Evolutionary conservation across 2,329 filamentous ascomycete genomes (phyloP), one percentile per base, ranked within the genome.

Genomic region (Lasiodiplodia citricola): DNA sequence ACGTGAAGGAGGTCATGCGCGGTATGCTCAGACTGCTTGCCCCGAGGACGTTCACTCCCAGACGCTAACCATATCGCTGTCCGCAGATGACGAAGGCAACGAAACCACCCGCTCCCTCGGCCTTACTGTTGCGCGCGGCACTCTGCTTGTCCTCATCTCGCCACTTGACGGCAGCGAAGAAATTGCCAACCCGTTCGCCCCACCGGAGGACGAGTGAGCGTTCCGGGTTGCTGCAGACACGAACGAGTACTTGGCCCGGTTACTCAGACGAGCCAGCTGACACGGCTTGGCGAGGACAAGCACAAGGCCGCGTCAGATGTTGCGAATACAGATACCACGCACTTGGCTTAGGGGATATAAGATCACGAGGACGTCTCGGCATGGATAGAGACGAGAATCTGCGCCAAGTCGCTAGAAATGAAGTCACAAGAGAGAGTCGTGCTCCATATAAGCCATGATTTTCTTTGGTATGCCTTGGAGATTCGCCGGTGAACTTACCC

Each of bases 131-230:
- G 95, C 93, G 51, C 90, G 96, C 72, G 96, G 96, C 70, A 98
- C 96, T 8, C 85, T 99, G 57, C 89, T 99, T 67, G 95, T 97
- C 50, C 87, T 97, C 71, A 93, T 99, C 78, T 96, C 93, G 71
- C 96, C 96, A 4, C 87, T 96, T 65, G 94, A 98, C 77, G 96
- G 96, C 68, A 97, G 93, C 82, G 94, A 98, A 82, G 91, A 95
- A 81, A 99, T 99, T 75, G 88, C 92, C 75, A 99, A 99, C 80
- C 96, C 96, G 0, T 99, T 98, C 77, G 84, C 92, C 66, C 89
- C 93, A 76, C 85, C 87, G 28, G 91, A 93, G 58, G 91, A 93
- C 73, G 88, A 85, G 44, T 67, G 52, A 68, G 57, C 21, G 18
- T 21, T 28, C 57, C 47, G 35, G 10, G 31, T 35, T 50, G 57